Evolutionary conservation across 2,329 filamentous ascomycete genomes (phyloP).

Genomic region (Fusarium sp.): DNA sequence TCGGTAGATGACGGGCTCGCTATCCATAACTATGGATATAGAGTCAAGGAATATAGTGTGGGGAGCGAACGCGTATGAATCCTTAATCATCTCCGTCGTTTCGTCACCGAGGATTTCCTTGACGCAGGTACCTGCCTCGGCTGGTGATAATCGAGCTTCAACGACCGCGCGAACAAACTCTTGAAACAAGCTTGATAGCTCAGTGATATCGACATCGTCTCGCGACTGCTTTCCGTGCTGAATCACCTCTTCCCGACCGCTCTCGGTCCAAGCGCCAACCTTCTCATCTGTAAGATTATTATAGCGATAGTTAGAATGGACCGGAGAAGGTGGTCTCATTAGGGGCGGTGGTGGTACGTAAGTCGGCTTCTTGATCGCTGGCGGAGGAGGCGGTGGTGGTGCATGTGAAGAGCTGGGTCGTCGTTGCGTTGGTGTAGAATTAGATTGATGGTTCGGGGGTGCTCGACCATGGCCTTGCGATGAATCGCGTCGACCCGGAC

Average conservation of each 20-base stretch:
- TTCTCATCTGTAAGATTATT: slow-evolving; percentile 78
- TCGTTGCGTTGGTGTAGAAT: slow-evolving; percentile 42
- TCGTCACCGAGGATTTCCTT: slow-evolving; percentile 77
- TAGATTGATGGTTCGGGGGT: slow-evolving; percentile 43
- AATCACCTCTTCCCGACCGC: slow-evolving; percentile 75
- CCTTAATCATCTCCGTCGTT: slow-evolving; percentile 61
- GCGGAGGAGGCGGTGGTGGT: slow-evolving; percentile 42
- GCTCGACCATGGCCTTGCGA: slow-evolving; percentile 53
- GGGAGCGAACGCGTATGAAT: slow-evolving; percentile 67
- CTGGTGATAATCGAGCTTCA: slow-evolving; percentile 73
- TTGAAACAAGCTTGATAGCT: slow-evolving; percentile 80
- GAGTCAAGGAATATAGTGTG: slow-evolving; percentile 84
- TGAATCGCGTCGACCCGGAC: slow-evolving; percentile 65
- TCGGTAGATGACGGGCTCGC: slow-evolving; percentile 66
- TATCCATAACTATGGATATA: slow-evolving; percentile 81
- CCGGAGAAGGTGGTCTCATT: slow-evolving; percentile 49
- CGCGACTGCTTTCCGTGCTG: slow-evolving; percentile 73
- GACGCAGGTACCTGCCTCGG: slow-evolving; percentile 77
- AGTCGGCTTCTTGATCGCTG: slow-evolving; percentile 35
- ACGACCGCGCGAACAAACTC: slow-evolving; percentile 84
- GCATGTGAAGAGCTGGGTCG: slow-evolving; percentile 39
- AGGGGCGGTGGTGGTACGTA: slow-evolving; percentile 40
- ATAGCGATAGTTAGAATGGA: slow-evolving; percentile 72
- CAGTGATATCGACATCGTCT: slow-evolving; percentile 74
- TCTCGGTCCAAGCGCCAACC: slow-evolving; percentile 74